Conservation (phyloP, 352 stramenopile genomes). For the Phytophthora cactorum region DNA sequence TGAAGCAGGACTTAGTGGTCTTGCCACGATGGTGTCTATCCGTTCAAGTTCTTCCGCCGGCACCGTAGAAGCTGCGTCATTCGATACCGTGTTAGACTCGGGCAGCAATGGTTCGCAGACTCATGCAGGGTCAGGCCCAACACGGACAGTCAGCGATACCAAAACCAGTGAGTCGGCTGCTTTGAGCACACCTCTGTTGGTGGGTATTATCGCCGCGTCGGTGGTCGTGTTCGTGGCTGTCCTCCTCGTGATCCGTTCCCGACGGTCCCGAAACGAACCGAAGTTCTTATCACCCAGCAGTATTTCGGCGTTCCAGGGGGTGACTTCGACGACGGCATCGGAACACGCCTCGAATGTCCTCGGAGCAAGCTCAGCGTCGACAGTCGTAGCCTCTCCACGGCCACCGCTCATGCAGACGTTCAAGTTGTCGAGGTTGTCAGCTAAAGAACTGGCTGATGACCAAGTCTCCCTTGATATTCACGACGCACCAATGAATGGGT, state of each 20-base stretch:
- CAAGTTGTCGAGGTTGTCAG: slow-evolving; percentile 20
- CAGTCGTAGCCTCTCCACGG: slow-evolving; percentile 19
- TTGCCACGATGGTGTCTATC: slow-evolving; percentile 22
- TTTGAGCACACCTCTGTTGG: slow-evolving; percentile 13
- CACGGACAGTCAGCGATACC: slow-evolving; percentile 2
- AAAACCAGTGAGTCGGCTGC: not conserved
- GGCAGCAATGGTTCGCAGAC: slow-evolving; percentile 9
- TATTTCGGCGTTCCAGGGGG: slow-evolving; percentile 24
- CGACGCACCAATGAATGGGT: slow-evolving; percentile 1
- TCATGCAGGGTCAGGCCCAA: slow-evolving; percentile 10
- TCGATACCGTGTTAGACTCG: not conserved
- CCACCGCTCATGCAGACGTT: slow-evolving; percentile 24
- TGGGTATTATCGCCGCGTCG: slow-evolving; percentile 22
- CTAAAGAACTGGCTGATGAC: slow-evolving; percentile 2
- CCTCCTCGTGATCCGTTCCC: slow-evolving; percentile 24
- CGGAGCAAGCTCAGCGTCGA: slow-evolving; percentile 17
- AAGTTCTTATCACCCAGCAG: slow-evolving; percentile 28
- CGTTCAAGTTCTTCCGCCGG: slow-evolving; percentile 17
- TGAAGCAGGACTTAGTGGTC: slow-evolving; percentile 3
- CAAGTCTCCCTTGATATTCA: slow-evolving; percentile 16
- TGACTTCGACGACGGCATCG: slow-evolving; percentile 21
- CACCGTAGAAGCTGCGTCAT: slow-evolving; percentile 1
- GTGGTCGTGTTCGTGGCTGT: slow-evolving; percentile 22
- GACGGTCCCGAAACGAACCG: slow-evolving; percentile 11
- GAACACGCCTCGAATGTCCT: slow-evolving; percentile 12